Evolutionary conservation across 768 basidiomycete genomes (phyloP).

Genomic region (Boletus patriciae): DNA sequence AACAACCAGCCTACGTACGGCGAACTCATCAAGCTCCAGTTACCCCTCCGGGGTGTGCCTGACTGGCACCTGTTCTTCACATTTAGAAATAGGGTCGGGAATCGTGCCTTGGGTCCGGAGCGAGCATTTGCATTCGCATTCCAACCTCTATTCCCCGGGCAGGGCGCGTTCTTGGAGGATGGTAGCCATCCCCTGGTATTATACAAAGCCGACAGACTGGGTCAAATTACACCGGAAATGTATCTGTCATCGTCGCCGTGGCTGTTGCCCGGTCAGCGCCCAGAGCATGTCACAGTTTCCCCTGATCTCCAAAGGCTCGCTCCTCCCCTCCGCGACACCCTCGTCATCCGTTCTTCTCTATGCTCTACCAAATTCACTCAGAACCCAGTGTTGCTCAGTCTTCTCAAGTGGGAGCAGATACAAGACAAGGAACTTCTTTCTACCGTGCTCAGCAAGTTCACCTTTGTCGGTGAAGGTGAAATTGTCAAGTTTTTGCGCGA

Average conservation of each 20-base stretch:
- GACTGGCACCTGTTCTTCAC: conserved; percentile 94
- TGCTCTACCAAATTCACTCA: conserved; percentile 93
- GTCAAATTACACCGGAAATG: conserved; percentile 58
- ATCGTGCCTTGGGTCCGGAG: conserved; percentile 53
- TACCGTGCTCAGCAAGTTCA: conserved; percentile 77
- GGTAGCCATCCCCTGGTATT: conserved; percentile 84
- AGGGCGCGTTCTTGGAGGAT: conserved; percentile 80
- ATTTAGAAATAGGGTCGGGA: conserved; percentile 72
- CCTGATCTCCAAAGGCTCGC: conserved; percentile 64
- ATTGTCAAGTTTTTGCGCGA: conserved; percentile 90
- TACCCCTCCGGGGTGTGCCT: conserved; percentile 66
- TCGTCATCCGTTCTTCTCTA: conserved; percentile 83
- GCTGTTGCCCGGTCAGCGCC: conserved; percentile 52
- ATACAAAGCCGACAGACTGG: conserved; percentile 76
- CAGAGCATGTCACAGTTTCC: conserved; percentile 58
- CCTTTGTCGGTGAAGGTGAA: conserved; percentile 92
- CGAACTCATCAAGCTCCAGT: conserved; percentile 85
- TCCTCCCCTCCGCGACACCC: conserved; percentile 70
- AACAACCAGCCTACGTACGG: conserved; percentile 90
- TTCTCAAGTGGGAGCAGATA: conserved; percentile 80
- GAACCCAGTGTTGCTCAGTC: conserved; percentile 75
- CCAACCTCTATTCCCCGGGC: conserved; percentile 79
- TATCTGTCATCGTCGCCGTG: conserved; percentile 75
- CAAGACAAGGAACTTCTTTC: conserved; percentile 63
- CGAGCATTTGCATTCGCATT: conserved; percentile 91